phyloP scores from a whole-genome alignment of 1,139 yeast genomes.

The Kurtzmaniella natalensis region DNA sequence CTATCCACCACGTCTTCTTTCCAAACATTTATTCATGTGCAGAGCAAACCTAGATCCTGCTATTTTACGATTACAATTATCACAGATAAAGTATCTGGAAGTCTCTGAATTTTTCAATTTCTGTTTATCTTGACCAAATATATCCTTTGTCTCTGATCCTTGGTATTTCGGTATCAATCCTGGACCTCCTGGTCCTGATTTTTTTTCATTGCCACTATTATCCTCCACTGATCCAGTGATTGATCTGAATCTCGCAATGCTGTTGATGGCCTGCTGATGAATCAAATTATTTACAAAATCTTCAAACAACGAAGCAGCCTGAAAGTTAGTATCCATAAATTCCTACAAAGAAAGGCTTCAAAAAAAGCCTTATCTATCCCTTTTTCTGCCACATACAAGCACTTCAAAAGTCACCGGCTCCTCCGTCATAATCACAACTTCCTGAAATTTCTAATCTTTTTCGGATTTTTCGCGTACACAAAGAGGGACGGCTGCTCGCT shows the following conservation, averaged over 20 bases:
- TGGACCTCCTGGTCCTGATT: slow-evolving; percentile 9
- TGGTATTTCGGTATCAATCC: slow-evolving; percentile 8
- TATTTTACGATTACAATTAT: slow-evolving; percentile 77
- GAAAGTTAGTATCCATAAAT: slow-evolving; percentile 7
- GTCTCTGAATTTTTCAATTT: slow-evolving; percentile 37
- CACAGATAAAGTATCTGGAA: slow-evolving; percentile 65
- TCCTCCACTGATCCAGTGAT: slow-evolving; percentile 17
- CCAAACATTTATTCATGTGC: slow-evolving; percentile 84
- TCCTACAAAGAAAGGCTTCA: background rate
- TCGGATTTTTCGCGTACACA: no score
- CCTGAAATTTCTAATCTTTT: no score
- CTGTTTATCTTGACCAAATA: slow-evolving; percentile 38
- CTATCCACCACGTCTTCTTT: slow-evolving; percentile 21
- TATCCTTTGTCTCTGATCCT: slow-evolving; percentile 24
- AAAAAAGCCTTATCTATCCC: background rate
- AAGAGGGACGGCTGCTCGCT: no score
- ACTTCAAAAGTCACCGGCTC: slow-evolving; percentile 1
- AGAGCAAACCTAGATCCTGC: slow-evolving; percentile 92
- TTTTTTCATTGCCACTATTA: no score
- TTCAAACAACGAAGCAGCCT: slow-evolving; percentile 28
- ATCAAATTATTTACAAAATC: slow-evolving; percentile 36
- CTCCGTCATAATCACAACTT: slow-evolving; percentile 3
- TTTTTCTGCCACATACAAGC: slow-evolving; percentile 1
- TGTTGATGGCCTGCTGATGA: slow-evolving; percentile 29
- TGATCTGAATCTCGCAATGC: slow-evolving; percentile 23